Evolutionary conservation across 257 asterid species (phyloP).

Genomic region (Solanum bulbocastanum): DNA sequence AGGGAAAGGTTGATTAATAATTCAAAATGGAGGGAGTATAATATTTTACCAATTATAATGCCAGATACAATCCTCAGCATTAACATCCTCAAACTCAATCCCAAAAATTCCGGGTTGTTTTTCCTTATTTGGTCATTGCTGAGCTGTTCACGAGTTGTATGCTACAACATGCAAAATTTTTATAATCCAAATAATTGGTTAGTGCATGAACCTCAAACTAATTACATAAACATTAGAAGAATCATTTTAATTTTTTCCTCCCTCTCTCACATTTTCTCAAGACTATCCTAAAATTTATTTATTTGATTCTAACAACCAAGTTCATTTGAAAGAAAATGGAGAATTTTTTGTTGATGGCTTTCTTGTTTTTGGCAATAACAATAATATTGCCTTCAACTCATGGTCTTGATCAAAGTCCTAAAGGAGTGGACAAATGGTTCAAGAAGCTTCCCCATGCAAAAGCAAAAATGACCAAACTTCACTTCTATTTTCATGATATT

Average conservation of each 20-base stretch:
- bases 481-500: background rate
- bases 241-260: background rate
- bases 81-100: background rate
- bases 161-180: background rate
- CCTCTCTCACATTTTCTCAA: background rate
- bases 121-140: background rate
- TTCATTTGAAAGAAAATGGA: background rate
- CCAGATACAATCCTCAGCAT: background rate
- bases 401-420: background rate
- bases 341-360: background rate
- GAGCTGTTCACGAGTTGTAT: background rate
- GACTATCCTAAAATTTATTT: background rate
- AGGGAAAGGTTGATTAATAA: background rate
- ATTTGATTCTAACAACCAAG: background rate
- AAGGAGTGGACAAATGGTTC: constrained; percentile 1
- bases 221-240: background rate
- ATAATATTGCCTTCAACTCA: background rate
- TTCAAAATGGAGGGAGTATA: background rate
- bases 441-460: background rate
- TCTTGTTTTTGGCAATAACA: background rate
- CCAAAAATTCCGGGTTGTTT: background rate
- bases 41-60: background rate
- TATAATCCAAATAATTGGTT: background rate
- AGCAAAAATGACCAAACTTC: background rate
- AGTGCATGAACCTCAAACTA: background rate